Base-by-base conservation (phyloP, 2,329 filamentous ascomycete genomes). In the Esteya vermicola region DNA sequence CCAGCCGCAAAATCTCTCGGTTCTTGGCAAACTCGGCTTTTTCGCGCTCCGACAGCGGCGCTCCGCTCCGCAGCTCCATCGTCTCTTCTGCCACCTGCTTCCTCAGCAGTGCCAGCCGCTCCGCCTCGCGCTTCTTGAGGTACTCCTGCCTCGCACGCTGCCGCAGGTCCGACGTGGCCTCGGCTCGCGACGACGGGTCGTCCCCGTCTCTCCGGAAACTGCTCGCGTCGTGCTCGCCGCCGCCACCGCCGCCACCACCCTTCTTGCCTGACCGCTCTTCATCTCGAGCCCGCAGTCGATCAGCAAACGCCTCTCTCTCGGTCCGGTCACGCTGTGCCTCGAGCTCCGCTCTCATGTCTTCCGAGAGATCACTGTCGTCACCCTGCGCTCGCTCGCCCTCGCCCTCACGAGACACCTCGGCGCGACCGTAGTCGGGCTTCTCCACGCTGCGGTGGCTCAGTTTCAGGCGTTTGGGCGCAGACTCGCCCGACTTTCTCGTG, bases 31-130 rank as follows among this genome's bases (percentile, higher is more conserved):
- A 96, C 47, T 94, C 85, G 41, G 78, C 81, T 54, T 81, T 85
- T 58, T 98, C 91, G 43, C 70, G 70, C 44, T 82, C 75, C 0
- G 82, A 85, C 14, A 98, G 59, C 34, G 71, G 70, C 1, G 78
- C 78, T 34, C 88, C 85, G 32, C 81, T 83, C 35, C 77, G 71
- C 39, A 93, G 59, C 55, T 95, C 88, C 19, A 80, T 76, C 1
- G 78, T 78, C 57, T 98, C 91, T 50, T 96, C 89, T 0, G 77
- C 76, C 3, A 98, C 91, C 54, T 96, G 89, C 52, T 83, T 85
- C 25, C 88, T 75, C 37, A 98, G 62, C n/a, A 98, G 62, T 0
- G 84, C 84, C 14, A 98, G 62, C 44, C 85, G 76, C 57, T 96
- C 85, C 0, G 81, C 68, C 56, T 95, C 88, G 47, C 91, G 74